Evolutionary conservation across 2,329 filamentous ascomycete genomes (phyloP).

Genomic region (Seiridium cupressi): DNA sequence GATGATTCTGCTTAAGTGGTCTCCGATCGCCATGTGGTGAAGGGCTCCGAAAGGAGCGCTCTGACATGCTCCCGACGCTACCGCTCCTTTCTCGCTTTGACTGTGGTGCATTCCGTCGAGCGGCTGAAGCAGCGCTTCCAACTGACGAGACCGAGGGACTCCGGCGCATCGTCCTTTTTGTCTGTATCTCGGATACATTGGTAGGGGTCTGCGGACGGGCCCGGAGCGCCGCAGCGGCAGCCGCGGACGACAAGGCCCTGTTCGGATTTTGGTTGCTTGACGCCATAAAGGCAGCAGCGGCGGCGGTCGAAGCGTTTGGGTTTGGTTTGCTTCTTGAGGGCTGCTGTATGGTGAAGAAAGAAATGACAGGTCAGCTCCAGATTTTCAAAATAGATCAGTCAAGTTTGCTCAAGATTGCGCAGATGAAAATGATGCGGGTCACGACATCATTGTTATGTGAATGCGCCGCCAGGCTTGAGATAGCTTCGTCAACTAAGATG

Average conservation of each 20-base stretch:
- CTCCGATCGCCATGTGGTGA: constrained; percentile 53
- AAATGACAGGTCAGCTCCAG: constrained; percentile 14
- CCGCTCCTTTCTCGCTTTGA: constrained; percentile 59
- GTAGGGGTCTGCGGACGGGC: constrained; percentile 76
- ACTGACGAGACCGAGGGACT: constrained; percentile 70
- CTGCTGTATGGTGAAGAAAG: constrained; percentile 43
- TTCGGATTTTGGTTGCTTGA: constrained; percentile 55
- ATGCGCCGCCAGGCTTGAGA: constrained; percentile 13
- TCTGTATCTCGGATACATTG: constrained; percentile 78
- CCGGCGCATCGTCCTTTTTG: constrained; percentile 78
- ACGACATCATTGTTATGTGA: constrained; percentile 6
- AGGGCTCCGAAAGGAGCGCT: constrained; percentile 80
- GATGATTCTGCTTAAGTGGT: constrained; percentile 46
- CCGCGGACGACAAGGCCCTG: constrained; percentile 74
- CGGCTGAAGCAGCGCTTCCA: constrained; percentile 27
- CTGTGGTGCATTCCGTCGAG: constrained; percentile 39
- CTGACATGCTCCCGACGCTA: constrained; percentile 81
- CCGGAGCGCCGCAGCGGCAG: constrained; percentile 81
- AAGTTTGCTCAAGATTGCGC: not conserved
- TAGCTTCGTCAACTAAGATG: constrained; percentile 2
- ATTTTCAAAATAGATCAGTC: constrained; percentile 12
- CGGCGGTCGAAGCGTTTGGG: constrained; percentile 75
- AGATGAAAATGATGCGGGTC: constrained; percentile 10
- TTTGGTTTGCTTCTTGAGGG: constrained; percentile 63
- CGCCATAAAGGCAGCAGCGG: constrained; percentile 79